Base-by-base conservation (phyloP, 2,329 filamentous ascomycete genomes). In the Nemania sp. region DNA sequence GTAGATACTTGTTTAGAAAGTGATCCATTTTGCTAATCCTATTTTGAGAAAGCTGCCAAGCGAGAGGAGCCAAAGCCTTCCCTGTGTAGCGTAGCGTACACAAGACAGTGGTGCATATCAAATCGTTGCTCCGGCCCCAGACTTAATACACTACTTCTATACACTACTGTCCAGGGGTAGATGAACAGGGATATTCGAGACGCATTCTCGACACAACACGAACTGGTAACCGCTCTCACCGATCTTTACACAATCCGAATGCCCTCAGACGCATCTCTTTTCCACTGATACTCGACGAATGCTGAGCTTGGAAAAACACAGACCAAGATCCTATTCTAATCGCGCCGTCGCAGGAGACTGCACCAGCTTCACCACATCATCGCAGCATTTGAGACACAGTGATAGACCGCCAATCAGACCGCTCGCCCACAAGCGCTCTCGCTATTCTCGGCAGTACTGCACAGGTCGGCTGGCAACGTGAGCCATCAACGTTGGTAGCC, bases 191-290 rank as follows among this genome's bases (percentile, higher is more conserved):
- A 55, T 61, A 45, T 62, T 69, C 68, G 70, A 75, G 69, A 75
- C 72, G 70, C 65, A 69, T 64, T 68, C 70, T 72, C 70, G 70
- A 72, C 72, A 71, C 60, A 66, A 66, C 60, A 66, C 58, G 34
- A 49, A 59, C 8, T 12, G 9, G 9, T 44, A 65, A 61, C 56
- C 53, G 63, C 63, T 61, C 58, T 66, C 61, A 66, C 64, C 64
- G 64, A 63, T 64, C 66, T 67, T 63, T 62, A 61, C 57, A 54
- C 57, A 57, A 59, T 50, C 52, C 59, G 61, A 60, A 59, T 61
- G 52, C 56, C 55, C 63, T 64, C 52, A 64, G 63, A 61, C 64
- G 66, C 61, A 64, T 63, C 64, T 68, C 60, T 52, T 61, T 61
- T 56, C 34, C 47, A 59, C 57, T 61, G 64, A 62, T 62, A 56